A percentile compares a stretch with the other conserved stretches of the same genome.
phyloP scores from a whole-genome alignment of 768 basidiomycete genomes.

The Hirschioporus abietinus region DNA sequence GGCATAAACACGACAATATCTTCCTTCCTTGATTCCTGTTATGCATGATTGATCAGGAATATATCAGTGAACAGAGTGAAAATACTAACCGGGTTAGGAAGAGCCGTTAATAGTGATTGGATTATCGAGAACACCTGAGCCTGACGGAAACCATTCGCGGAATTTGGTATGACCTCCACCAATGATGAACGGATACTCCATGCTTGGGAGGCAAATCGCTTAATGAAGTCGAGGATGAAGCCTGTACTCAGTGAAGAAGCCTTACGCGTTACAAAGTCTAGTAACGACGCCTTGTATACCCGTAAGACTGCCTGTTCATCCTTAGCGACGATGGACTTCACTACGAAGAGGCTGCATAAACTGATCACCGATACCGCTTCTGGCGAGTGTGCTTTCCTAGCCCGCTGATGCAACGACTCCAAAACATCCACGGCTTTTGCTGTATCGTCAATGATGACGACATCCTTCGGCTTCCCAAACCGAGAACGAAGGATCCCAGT shows the following conservation, averaged over 20 bases:
- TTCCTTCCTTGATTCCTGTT: slow-evolving; percentile 28
- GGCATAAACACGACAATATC: slow-evolving; percentile 49
- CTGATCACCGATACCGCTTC: slow-evolving; percentile 62
- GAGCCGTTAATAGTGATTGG: slow-evolving; percentile 52
- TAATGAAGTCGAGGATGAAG: slow-evolving; percentile 78
- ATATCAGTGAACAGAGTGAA: slow-evolving; percentile 4
- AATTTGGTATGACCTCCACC: slow-evolving; percentile 47
- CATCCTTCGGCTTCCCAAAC: slow-evolving; percentile 68
- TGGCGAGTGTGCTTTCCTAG: slow-evolving; percentile 56
- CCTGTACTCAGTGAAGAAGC: slow-evolving; percentile 62
- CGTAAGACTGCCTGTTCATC: slow-evolving; percentile 38
- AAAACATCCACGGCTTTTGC: slow-evolving; percentile 44
- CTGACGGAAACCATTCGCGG: slow-evolving; percentile 74
- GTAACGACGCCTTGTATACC: slow-evolving; percentile 61
- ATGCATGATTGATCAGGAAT: slow-evolving; percentile 10
- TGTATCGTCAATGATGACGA: slow-evolving; percentile 41
- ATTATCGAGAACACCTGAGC: slow-evolving; percentile 72
- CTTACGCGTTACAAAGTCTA: slow-evolving; percentile 78
- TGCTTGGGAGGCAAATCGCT: slow-evolving; percentile 54
- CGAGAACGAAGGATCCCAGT: slow-evolving; percentile 70
- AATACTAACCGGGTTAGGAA: slow-evolving; percentile 27
- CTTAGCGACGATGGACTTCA: slow-evolving; percentile 33
- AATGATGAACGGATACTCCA: slow-evolving; percentile 63
- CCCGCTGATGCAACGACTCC: slow-evolving; percentile 63
- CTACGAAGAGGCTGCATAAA: slow-evolving; percentile 61